These are phyloP conservation scores for Elsinoe perseae DNA, from an alignment of 2,329 filamentous ascomycete species.

Conservation along the genomic window DNA sequence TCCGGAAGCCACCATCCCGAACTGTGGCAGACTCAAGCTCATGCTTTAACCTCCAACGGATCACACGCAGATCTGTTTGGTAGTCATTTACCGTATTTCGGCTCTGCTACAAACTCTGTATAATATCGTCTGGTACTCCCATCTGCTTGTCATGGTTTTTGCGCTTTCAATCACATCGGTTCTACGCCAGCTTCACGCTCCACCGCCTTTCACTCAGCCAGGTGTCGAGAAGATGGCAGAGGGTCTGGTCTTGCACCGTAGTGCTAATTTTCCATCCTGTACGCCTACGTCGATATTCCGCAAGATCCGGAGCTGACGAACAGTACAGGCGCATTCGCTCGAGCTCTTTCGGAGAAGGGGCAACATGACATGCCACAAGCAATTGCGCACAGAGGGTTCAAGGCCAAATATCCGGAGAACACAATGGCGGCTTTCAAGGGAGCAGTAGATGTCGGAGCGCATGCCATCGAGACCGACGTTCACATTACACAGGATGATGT, in stretches of 20 bases:
- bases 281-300: not conserved
- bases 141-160: constrained; percentile 9
- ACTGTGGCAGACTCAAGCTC: constrained; percentile 7
- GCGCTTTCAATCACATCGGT: constrained; percentile 3
- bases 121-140: constrained; percentile 2
- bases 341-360: constrained; percentile 6
- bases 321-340: constrained; percentile 14
- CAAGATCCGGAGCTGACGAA: not conserved
- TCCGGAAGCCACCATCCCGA: constrained; percentile 1
- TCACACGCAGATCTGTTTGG: constrained; percentile 10
- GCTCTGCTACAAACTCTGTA: constrained; percentile 6
- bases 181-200: constrained; percentile 11
- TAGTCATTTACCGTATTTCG: constrained; percentile 12
- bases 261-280: constrained; percentile 14
- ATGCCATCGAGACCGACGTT: constrained; percentile 83
- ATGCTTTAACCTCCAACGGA: not conserved
- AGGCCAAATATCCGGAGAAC: constrained; percentile 74
- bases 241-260: constrained; percentile 4
- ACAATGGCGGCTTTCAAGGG: constrained; percentile 69
- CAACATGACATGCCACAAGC: constrained; percentile 48
- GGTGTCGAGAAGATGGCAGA: constrained; percentile 19
- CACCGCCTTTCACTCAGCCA: constrained; percentile 18
- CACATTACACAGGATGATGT: constrained; percentile 76
- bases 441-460: constrained; percentile 64
- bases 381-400: constrained; percentile 74